Base-by-base conservation (phyloP, 2,329 filamentous ascomycete genomes). In the Paracorniculantispora psalliotae region DNA sequence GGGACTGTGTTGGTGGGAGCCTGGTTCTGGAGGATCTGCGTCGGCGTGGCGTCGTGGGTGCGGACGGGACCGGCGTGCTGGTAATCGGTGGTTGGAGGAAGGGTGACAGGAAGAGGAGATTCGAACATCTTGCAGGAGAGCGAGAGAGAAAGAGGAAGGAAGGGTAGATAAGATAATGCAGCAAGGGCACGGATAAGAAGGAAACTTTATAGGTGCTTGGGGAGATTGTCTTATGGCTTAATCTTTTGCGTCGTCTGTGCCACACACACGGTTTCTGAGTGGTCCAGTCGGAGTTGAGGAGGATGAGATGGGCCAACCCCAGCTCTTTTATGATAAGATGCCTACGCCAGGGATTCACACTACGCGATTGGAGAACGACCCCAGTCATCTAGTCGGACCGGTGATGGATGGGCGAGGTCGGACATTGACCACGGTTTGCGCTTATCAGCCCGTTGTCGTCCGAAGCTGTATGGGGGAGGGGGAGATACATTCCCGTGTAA, bases 11-110 rank as follows among this genome's bases (percentile, higher is more conserved):
- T 56, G 55, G 56, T 56, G 47, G 60, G 48, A 33, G 35, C 15
- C 54, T 60, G 21, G 49, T 56, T 46, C 35, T 62, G 49, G 46
- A 39, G 61, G 44, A 59, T 41, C 51, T 59, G 50, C 3, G 57
- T 17, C 1, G 50, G 57, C 28, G 50, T 54, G 23, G 57, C 50
- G 50, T 59, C 13, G 57, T 50, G 51, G 23, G 57, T 33, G 50
- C 41, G 41, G 26, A 54, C 33, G 17, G 57, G 50, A 39, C 23
- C 57, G 21, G 43, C 41, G 39, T 47, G 57, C 8, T 59, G 43
- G 49, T 19, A 47, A 30, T 52, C 43, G 30, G 50, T 41, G 33
- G 49, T 59, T 6, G 56, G 56, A 58, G 56, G 56, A 37, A 58
- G 56, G 17, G 56, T 58, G 39, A 51, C 19, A 5, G 56, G 56